Conservation (phyloP, 73 alveolate genomes). For the Diophrys sp. region DNA sequence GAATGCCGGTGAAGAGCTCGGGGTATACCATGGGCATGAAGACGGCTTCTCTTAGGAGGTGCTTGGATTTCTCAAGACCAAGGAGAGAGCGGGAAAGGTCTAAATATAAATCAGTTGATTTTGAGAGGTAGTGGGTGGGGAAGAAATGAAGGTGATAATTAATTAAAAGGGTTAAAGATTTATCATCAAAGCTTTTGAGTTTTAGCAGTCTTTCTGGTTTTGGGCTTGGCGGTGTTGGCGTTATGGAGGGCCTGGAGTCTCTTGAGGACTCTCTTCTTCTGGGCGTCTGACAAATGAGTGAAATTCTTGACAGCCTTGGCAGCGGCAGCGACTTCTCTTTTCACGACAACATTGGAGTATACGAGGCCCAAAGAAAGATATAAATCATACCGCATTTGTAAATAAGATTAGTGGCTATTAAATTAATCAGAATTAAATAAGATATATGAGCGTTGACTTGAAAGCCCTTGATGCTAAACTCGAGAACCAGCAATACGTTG, state of each 20-base stretch:
- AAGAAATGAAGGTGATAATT: too few relatives aligned
- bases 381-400: too few relatives aligned
- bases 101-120: too few relatives aligned
- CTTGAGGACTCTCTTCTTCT: neutral
- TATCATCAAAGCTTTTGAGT: neutral
- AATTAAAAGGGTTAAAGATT: too few relatives aligned
- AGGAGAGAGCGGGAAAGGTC: too few relatives aligned
- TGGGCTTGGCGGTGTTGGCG: neutral
- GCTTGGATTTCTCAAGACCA: slow-evolving; percentile 89
- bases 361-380: neutral
- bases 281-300: neutral
- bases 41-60: slow-evolving; percentile 93
- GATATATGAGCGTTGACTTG: neutral
- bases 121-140: too few relatives aligned
- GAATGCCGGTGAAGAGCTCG: slow-evolving; percentile 92
- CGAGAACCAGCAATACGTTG: slow-evolving; percentile 11
- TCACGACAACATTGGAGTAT: neutral
- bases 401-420: too few relatives aligned
- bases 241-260: neutral
- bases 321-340: neutral
- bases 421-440: neutral
- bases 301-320: neutral
- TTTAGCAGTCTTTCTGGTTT: neutral
- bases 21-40: slow-evolving; percentile 97
- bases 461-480: slow-evolving; percentile 6